Evolutionary conservation across 345 rosid genomes (phyloP), one percentile per base, ranked within the genome.

Genomic region (Moricandia moricandioides): DNA sequence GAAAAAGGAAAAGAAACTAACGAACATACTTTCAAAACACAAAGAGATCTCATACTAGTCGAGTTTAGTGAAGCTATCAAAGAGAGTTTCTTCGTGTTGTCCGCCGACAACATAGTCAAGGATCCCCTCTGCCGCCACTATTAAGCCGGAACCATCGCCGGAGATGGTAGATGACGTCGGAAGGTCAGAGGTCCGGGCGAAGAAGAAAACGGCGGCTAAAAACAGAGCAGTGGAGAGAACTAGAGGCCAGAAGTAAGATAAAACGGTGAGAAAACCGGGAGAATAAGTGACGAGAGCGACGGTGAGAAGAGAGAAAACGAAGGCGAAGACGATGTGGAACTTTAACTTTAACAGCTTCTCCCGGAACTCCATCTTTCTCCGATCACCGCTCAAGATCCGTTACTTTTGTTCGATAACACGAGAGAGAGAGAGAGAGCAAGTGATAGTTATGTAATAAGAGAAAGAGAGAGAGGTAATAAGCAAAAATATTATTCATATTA

Each of bases 191-290:
- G 84, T 83, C 43, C 83, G 85, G 4, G 84, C 94, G 43, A 91
- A 87, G 83, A 93, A 79, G 83, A 85, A 49, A 72, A 88, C 88
- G 13, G 90, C 89, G 4, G 70, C 85, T 13, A 93, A 94, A 71
- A 93, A 93, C 65, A 93, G 86, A 62, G 94, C 85, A 1, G 98
- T 93, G 83, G 98, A 93, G 80, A 93, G 84, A 55, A 87, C 72
- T n/a, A 93, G 83, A 31, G 98, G 98, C 92, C 97, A 91, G 54
- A 93, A 93, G 85, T 88, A 93, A 72, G 92, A 80, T 57, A 93
- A 49, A 61, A 93, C 73, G 61, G 86, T 82, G 79, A 93, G 75
- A 67, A 93, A 86, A 47, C 97, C 81, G 1, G 98, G 97, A 6
- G 98, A 87, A 2, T 86, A 69, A 49, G 79, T 34, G 85, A 88